Conservation (phyloP, 176 grass and related monocot genomes). For the Juncus inflexus region DNA sequence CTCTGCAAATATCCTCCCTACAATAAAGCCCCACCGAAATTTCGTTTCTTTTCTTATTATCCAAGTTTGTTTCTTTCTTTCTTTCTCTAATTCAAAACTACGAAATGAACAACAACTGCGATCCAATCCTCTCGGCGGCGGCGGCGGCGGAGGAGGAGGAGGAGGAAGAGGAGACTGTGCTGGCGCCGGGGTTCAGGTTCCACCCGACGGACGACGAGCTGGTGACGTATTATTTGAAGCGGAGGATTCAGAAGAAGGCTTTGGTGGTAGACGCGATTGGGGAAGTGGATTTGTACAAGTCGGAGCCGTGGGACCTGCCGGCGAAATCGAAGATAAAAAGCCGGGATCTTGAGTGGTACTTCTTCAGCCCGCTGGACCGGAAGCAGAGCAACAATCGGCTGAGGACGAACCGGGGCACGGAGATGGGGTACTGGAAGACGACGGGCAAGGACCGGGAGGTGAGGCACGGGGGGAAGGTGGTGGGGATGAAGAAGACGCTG, state of each 20-base stretch:
- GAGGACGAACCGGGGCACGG: conserved; percentile 75
- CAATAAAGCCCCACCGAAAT: not conserved
- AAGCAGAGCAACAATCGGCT: conserved; percentile 78
- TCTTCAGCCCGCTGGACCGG: conserved; percentile 90
- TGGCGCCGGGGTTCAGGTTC: conserved; percentile 70
- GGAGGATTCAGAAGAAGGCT: conserved; percentile 56
- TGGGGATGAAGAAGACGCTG: conserved; percentile 97
- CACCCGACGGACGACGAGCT: conserved; percentile 82
- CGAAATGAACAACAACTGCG: conserved; percentile 47
- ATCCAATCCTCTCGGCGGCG: conserved; percentile 31
- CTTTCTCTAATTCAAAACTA: not conserved
- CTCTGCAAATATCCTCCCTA: no score
- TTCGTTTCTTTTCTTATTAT: not conserved
- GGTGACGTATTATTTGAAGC: conserved; percentile 88
- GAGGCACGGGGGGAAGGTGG: conserved; percentile 38
- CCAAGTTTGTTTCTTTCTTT: not conserved
- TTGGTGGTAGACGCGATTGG: conserved; percentile 80
- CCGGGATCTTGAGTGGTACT: conserved; percentile 96
- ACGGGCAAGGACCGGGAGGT: conserved; percentile 90
- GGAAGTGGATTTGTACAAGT: conserved; percentile 84
- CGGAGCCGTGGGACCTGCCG: conserved; percentile 90
- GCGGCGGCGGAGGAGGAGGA: conserved; percentile 20
- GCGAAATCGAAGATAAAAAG: conserved; percentile 55
- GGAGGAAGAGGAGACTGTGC: conserved; percentile 19
- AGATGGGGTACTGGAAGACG: conserved; percentile 89